These are phyloP conservation scores for Botrytis hyacinthi DNA, from an alignment of 2,329 filamentous ascomycete genomes.

Conservation along the genomic window DNA sequence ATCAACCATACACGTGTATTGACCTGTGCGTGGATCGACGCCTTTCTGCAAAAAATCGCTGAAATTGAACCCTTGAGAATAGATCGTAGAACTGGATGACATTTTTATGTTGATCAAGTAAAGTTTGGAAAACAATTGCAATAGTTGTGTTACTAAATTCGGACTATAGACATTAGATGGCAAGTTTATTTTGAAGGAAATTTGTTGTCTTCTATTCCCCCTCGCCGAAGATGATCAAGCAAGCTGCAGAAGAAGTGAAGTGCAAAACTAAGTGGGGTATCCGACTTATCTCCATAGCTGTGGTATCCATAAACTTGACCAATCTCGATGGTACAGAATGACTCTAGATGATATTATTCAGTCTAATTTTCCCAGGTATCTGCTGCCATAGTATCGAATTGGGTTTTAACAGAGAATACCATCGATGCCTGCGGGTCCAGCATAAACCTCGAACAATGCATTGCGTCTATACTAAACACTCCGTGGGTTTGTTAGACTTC, in stretches of 20 bases:
- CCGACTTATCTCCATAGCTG: too few relatives aligned
- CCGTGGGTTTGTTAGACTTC: background rate
- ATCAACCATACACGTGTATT: constrained; percentile 15
- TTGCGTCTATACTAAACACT: background rate
- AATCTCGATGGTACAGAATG: background rate
- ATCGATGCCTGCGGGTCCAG: background rate
- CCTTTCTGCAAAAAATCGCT: constrained; percentile 14
- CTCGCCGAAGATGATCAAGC: background rate
- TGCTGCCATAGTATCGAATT: background rate
- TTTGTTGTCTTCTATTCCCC: background rate
- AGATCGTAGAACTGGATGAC: background rate
- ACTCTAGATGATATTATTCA: background rate
- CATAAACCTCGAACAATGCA: background rate
- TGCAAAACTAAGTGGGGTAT: too few relatives aligned
- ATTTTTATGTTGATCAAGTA: background rate
- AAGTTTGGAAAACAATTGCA: background rate
- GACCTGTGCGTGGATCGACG: constrained; percentile 13
- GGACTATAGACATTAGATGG: background rate
- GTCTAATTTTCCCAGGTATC: too few relatives aligned
- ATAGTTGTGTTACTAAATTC: background rate
- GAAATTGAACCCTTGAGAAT: constrained; percentile 19
- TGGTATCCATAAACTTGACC: background rate
- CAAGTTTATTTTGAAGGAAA: background rate
- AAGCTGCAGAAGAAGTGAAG: background rate
- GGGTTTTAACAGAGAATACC: background rate